Evolutionary conservation across 1,284 basidiomycete species (phyloP).

Genomic region (Sporisorium exsertum): DNA sequence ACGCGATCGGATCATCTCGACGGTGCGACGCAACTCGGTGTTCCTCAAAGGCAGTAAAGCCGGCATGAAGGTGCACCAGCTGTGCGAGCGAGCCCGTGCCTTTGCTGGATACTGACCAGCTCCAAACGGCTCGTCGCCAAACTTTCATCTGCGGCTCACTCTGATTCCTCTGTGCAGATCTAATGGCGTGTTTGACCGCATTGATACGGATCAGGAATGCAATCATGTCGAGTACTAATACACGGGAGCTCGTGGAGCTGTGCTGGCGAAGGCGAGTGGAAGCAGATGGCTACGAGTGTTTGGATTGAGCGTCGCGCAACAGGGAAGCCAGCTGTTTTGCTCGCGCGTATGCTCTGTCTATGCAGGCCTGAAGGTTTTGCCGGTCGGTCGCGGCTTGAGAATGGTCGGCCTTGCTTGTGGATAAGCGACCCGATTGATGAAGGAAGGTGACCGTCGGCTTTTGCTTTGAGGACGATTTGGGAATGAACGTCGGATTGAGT

Average conservation of each 20-base stretch:
- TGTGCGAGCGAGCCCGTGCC: slow-evolving; percentile 67
- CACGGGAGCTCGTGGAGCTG: slow-evolving; percentile 4
- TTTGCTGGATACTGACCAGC: slow-evolving; percentile 58
- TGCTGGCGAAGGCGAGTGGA: not conserved
- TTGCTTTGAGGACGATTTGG: slow-evolving; percentile 8
- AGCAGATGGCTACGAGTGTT: not conserved
- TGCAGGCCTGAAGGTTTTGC: slow-evolving; percentile 39
- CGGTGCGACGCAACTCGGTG: slow-evolving; percentile 63
- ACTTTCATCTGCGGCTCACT: not conserved
- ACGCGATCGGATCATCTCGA: slow-evolving; percentile 60
- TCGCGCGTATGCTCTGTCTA: slow-evolving; percentile 26
- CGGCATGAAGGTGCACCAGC: slow-evolving; percentile 65
- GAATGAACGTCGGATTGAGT: slow-evolving; percentile 8
- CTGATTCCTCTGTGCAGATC: not conserved
- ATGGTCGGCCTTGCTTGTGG: slow-evolving; percentile 11
- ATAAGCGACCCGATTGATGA: slow-evolving; percentile 36
- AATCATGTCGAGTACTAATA: slow-evolving; percentile 41
- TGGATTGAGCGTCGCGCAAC: slow-evolving; percentile 24
- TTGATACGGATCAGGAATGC: not conserved
- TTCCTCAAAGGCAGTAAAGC: slow-evolving; percentile 66
- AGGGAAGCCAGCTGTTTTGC: slow-evolving; percentile 17
- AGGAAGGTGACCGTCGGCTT: slow-evolving; percentile 31
- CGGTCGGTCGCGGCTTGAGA: slow-evolving; percentile 19
- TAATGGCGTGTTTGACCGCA: not conserved
- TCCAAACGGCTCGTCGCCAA: not conserved